These are phyloP conservation scores for Asterophora parasitica DNA, from an alignment of 768 basidiomycete species.

Conservation along the genomic window DNA sequence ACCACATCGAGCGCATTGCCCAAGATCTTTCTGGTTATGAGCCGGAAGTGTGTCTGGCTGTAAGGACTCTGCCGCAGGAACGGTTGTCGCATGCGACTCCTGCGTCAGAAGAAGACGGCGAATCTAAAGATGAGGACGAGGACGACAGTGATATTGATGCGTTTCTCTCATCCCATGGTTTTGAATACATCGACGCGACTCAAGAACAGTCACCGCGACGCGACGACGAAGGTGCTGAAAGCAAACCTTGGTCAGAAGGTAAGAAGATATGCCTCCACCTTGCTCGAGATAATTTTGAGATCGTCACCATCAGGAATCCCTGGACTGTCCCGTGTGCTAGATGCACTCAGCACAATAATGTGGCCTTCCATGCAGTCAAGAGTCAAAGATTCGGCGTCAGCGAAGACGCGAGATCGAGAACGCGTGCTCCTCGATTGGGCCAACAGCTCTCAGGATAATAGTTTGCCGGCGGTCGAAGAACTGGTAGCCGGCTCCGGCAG, in stretches of 20 bases:
- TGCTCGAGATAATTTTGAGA: neutral
- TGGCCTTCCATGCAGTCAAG: constrained; percentile 73
- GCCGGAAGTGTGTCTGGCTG: constrained; percentile 70
- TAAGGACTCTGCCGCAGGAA: constrained; percentile 39
- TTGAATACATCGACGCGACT: constrained; percentile 70
- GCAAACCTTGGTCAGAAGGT: constrained; percentile 19
- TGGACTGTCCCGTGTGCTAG: constrained; percentile 60
- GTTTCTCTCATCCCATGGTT: constrained; percentile 63
- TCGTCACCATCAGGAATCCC: constrained; percentile 36
- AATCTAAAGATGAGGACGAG: too few relatives aligned
- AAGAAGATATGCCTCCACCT: constrained; percentile 16
- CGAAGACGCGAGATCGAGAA: constrained; percentile 22
- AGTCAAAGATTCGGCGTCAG: constrained; percentile 15
- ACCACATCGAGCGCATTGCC: constrained; percentile 47
- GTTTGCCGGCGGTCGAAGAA: constrained; percentile 21
- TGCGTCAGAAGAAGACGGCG: constrained; percentile 24
- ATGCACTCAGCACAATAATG: constrained; percentile 83
- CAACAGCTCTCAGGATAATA: constrained; percentile 33
- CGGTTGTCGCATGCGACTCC: neutral
- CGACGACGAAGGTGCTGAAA: constrained; percentile 11
- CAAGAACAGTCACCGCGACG: constrained; percentile 11
- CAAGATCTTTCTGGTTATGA: constrained; percentile 45
- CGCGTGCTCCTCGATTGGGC: constrained; percentile 39
- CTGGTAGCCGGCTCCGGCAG: constrained; percentile 11
- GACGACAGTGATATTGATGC: constrained; percentile 55